phyloP scores from a whole-genome alignment of 192 early-diverging fungal species.

The Kickxella alabastrina region DNA sequence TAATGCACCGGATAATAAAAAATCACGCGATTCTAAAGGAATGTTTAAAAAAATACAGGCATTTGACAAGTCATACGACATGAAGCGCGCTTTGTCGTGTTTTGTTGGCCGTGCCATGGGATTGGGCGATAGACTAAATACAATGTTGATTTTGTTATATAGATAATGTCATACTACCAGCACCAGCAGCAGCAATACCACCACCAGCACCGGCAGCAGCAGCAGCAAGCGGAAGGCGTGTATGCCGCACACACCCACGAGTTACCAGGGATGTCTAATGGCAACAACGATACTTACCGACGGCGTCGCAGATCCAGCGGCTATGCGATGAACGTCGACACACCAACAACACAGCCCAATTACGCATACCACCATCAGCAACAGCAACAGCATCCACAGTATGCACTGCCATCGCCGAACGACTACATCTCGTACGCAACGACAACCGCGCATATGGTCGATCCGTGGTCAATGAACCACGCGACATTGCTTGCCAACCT shows the following conservation, averaged over 20 bases:
- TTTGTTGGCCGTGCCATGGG: too few species aligned
- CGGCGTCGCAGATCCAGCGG: constrained; percentile 32
- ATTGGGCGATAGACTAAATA: too few species aligned
- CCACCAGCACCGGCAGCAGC: constrained; percentile 10
- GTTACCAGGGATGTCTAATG: too few species aligned
- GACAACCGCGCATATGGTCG: constrained; percentile 43
- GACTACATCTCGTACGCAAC: constrained; percentile 38
- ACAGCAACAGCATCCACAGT: constrained; percentile 13
- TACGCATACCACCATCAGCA: constrained; percentile 1
- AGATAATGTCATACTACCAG: constrained; percentile 7
- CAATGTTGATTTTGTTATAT: too few species aligned
- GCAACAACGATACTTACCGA: constrained; percentile 1
- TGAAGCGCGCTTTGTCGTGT: too few species aligned
- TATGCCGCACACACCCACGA: too few species aligned
- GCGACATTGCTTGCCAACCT: constrained; percentile 31
- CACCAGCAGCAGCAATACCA: background rate
- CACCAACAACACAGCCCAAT: background rate
- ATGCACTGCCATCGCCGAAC: background rate
- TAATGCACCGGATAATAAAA: too few species aligned
- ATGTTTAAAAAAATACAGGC: too few species aligned
- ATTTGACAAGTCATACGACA: too few species aligned
- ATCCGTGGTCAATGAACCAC: constrained; percentile 47
- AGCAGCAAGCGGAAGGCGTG: background rate
- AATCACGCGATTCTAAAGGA: too few species aligned
- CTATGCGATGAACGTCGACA: constrained; percentile 38